Conservation (phyloP, 2,329 filamentous ascomycete genomes). For the Teratosphaeria pseudoeucalypti region DNA sequence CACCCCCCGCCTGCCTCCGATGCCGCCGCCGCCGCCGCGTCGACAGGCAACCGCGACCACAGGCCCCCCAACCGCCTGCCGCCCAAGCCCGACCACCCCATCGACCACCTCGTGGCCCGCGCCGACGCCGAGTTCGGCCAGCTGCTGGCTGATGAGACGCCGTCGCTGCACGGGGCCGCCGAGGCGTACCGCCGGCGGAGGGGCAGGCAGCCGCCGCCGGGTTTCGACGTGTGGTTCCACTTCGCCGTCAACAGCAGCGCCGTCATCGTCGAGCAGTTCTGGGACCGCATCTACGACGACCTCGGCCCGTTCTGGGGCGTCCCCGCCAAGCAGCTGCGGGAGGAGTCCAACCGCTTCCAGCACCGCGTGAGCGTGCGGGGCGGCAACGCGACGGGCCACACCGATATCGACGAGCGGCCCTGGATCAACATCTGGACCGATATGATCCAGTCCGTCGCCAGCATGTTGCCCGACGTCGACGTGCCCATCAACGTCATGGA, state of each 20-base stretch:
- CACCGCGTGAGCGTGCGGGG: slow-evolving; percentile 32
- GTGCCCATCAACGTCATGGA: slow-evolving; percentile 42
- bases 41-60: not conserved
- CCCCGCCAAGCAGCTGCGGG: slow-evolving; percentile 30
- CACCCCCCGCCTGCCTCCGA: not conserved
- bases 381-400: slow-evolving; percentile 25
- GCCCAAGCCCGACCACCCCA: slow-evolving; percentile 26
- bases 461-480: slow-evolving; percentile 36
- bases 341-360: slow-evolving; percentile 29
- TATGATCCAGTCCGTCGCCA: slow-evolving; percentile 28
- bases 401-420: slow-evolving; percentile 17
- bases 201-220: slow-evolving; percentile 41
- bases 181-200: slow-evolving; percentile 33
- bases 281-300: slow-evolving; percentile 43
- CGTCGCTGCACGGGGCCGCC: slow-evolving; percentile 29
- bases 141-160: slow-evolving; percentile 28
- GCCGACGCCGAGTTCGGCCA: slow-evolving; percentile 24
- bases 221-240: slow-evolving; percentile 39
- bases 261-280: slow-evolving; percentile 40
- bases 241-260: slow-evolving; percentile 34
- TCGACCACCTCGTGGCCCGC: slow-evolving; percentile 27
- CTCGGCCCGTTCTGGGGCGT: slow-evolving; percentile 41
- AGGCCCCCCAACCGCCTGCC: not conserved
- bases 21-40: too few relatives aligned
- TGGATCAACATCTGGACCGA: slow-evolving; percentile 35